Evolutionary conservation across 2,329 filamentous ascomycete genomes (phyloP).

Genomic region (Neofusicoccum parvum): DNA sequence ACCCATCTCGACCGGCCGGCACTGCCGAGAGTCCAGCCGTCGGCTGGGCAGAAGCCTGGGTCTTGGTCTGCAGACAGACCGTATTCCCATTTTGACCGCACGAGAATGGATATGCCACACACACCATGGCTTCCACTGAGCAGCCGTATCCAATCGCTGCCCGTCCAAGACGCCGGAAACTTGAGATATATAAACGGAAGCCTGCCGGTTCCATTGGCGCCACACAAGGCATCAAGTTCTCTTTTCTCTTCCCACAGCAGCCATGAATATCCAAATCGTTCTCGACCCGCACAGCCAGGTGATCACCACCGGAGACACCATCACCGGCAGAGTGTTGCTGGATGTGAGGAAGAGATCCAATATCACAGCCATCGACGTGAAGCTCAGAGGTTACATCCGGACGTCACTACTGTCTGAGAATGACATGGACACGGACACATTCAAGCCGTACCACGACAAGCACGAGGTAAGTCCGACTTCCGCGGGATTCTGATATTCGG

Average conservation of each 20-base stretch:
- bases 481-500: neutral
- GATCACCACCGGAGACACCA: neutral
- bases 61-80: neutral
- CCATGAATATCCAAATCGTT: neutral
- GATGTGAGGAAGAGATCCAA: neutral
- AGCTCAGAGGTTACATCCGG: neutral
- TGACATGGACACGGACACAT: neutral
- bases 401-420: neutral
- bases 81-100: constrained; percentile 1
- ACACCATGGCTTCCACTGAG: neutral
- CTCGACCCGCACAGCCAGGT: constrained; percentile 2
- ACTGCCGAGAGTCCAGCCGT: neutral
- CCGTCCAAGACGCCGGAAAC: neutral
- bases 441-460: constrained; percentile 1
- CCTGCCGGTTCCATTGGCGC: neutral
- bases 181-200: neutral
- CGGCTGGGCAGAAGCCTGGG: neutral
- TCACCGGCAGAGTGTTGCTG: neutral
- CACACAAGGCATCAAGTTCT: neutral
- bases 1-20: neutral
- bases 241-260: neutral
- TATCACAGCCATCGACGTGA: neutral
- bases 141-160: neutral
- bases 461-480: neutral
- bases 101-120: neutral